phyloP scores from a whole-genome alignment of 2,329 filamentous ascomycete species.

The Pseudopithomyces chartarum region DNA sequence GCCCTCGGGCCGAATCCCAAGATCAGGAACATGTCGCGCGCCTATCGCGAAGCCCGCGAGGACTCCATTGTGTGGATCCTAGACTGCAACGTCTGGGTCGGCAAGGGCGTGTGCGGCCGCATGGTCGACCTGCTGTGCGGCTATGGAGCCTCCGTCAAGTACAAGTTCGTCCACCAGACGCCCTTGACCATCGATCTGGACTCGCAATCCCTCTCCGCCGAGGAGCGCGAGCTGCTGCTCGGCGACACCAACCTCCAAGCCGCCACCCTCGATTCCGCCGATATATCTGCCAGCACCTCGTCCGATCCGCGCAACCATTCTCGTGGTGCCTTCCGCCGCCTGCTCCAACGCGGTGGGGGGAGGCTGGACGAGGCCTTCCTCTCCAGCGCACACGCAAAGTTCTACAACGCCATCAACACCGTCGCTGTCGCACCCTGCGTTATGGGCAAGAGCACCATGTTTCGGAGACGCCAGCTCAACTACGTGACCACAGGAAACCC shows the following conservation, averaged over 20 bases:
- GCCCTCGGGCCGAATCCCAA: slow-evolving; percentile 93
- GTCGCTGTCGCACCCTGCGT: slow-evolving; percentile 90
- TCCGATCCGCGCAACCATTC: slow-evolving; percentile 31
- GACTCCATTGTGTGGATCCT: slow-evolving; percentile 87
- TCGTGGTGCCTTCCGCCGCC: slow-evolving; percentile 23
- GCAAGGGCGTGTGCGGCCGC: slow-evolving; percentile 75
- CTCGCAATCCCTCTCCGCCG: slow-evolving; percentile 29
- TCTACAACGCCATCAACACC: slow-evolving; percentile 96
- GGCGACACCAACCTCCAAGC: slow-evolving; percentile 23
- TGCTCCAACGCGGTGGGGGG: slow-evolving; percentile 67
- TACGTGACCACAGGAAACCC: slow-evolving; percentile 64
- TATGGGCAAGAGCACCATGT: slow-evolving; percentile 98
- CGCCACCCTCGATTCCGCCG: slow-evolving; percentile 17
- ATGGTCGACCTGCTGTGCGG: slow-evolving; percentile 91
- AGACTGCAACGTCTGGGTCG: slow-evolving; percentile 96
- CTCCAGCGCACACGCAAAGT: slow-evolving; percentile 91
- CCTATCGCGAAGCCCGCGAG: slow-evolving; percentile 82
- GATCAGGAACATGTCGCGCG: slow-evolving; percentile 92
- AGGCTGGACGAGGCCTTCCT: slow-evolving; percentile 94
- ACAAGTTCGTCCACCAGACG: slow-evolving; percentile 94
- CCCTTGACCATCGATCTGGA: slow-evolving; percentile 81
- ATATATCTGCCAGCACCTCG: slow-evolving; percentile 34
- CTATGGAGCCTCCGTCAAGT: slow-evolving; percentile 56
- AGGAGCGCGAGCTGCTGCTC: slow-evolving; percentile 39
- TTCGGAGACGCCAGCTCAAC: slow-evolving; percentile 87